These are phyloP conservation scores for Pittosporum tobira DNA, from an alignment of 129 eudicot genomes.

Conservation along the genomic window DNA sequence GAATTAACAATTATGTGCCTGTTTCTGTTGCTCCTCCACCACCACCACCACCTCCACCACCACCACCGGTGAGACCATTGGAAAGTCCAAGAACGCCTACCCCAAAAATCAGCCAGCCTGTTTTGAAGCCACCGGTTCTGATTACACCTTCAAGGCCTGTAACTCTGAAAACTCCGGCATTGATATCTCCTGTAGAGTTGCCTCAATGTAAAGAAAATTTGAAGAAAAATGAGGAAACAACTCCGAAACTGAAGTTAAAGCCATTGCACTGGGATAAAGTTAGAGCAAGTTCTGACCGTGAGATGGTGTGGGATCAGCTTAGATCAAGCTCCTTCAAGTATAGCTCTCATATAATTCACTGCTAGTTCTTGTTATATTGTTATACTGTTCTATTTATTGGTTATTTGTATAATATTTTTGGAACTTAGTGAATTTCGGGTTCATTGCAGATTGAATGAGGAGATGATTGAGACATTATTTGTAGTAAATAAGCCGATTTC, in stretches of 20 bases:
- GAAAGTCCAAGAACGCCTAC: slow-evolving; percentile 34
- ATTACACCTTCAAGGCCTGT: slow-evolving; percentile 36
- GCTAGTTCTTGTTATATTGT: neutral
- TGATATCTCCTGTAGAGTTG: slow-evolving; percentile 34
- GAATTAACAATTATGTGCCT: slow-evolving; percentile 14
- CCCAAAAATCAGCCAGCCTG: slow-evolving; percentile 16
- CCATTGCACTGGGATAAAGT: slow-evolving; percentile 98
- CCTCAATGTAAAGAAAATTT: slow-evolving; percentile 26
- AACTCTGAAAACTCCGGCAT: slow-evolving; percentile 12
- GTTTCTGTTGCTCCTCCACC: slow-evolving; percentile 16
- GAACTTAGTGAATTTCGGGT: neutral
- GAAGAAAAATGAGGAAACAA: slow-evolving; percentile 34
- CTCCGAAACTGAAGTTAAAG: slow-evolving; percentile 61
- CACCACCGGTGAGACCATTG: slow-evolving; percentile 19
- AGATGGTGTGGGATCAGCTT: slow-evolving; percentile 97
- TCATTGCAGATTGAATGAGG: slow-evolving; percentile 79
- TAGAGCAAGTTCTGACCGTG: slow-evolving; percentile 82
- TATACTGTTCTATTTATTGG: neutral
- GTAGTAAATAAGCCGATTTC: slow-evolving; percentile 50
- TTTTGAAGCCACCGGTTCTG: slow-evolving; percentile 41
- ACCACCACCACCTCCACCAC: slow-evolving; percentile 36
- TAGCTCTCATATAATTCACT: neutral
- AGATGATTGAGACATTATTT: slow-evolving; percentile 93
- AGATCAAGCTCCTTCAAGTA: slow-evolving; percentile 92
- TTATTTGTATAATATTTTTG: slow-evolving; percentile 6